Evolutionary conservation across 108 stramenopile species (phyloP), one percentile per base, ranked within the genome.

Genomic region (Skeletonema potamos): DNA sequence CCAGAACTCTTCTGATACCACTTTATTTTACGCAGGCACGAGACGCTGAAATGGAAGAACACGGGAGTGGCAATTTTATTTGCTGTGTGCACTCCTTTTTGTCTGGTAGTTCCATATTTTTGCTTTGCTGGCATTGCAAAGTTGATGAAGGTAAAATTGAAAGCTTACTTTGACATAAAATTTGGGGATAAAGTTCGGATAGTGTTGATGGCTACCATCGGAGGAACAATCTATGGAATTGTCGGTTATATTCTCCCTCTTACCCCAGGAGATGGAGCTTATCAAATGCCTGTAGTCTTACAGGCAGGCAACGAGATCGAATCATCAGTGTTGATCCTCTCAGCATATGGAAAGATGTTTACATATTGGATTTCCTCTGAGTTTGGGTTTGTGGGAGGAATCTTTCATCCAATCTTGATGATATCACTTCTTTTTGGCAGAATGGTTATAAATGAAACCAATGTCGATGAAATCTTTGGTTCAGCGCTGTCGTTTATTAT

Each of bases 181-280:
- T n/a, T n/a, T n/a, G n/a, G n/a, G n/a, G n/a, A n/a, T n/a, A n/a
- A n/a, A n/a, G n/a, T n/a, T n/a, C n/a, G n/a, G n/a, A n/a, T n/a
- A n/a, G n/a, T n/a, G n/a, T n/a, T n/a, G n/a, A n/a, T n/a, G n/a
- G n/a, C n/a, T n/a, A n/a, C n/a, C n/a, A n/a, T 8, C 24, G 59
- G 59, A 28, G 59, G 59, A 32, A 4, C 20, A 7, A 20, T 61
- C 17, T 61, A 32, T 61, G 59, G 59, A 8, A 3, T 61, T 61
- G 10, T 61, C 20, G 30, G 30, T n/a, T 61, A 61, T 8, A 61
- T 61, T 22, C 24, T 61, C 20, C 59, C 59, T 61, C 59, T 61
- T 22, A 61, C 59, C 4, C 29, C 32, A 18, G 59, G 59, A n/a
- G 59, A 61, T 32, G 59, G 59, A 20, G 32, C 29, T 32, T 28